Evolutionary conservation across 108 stramenopile species (phyloP), one percentile per base, ranked within the genome.

Genomic region (Discostella stelligeroides): DNA sequence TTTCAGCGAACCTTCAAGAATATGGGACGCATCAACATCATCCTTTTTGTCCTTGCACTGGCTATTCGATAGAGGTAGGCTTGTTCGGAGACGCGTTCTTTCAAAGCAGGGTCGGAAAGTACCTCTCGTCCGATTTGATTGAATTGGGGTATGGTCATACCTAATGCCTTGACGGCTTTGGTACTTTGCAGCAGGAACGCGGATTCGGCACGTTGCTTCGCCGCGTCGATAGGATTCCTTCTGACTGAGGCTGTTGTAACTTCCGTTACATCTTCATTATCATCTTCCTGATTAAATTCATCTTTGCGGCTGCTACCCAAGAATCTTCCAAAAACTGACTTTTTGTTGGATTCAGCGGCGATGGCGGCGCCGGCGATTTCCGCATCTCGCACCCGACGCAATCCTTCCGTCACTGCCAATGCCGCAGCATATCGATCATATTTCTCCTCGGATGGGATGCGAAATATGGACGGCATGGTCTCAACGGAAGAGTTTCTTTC

Each of bases 1-100:
- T n/a, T n/a, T n/a, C n/a, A n/a, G n/a, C n/a, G n/a, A n/a, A n/a
- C n/a, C n/a, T n/a, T n/a, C n/a, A n/a, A n/a, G n/a, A n/a, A n/a
- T n/a, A n/a, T n/a, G n/a, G n/a, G n/a, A n/a, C n/a, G n/a, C n/a
- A n/a, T n/a, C n/a, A n/a, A n/a, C n/a, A n/a, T n/a, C n/a, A n/a
- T n/a, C n/a, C n/a, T n/a, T n/a, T n/a, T n/a, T n/a, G n/a, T n/a
- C n/a, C n/a, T n/a, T 11, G 83, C 73, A 24, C 81, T 70, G 24
- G 86, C 82, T 56, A 89, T 76, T 18, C 88, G 84, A 64, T 89
- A 89, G 59, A 89, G 81, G 59, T 89, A 89, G 24, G 88, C 88
- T 74, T 89, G 88, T 70, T 89, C 88, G 51, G 85, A 87, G 1
- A 88, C 83, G 51, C 84, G 75, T 53, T 84, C 86, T 57, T 84